Conservation (phyloP, 768 basidiomycete species). For the Cyclocybe cylindracea region DNA sequence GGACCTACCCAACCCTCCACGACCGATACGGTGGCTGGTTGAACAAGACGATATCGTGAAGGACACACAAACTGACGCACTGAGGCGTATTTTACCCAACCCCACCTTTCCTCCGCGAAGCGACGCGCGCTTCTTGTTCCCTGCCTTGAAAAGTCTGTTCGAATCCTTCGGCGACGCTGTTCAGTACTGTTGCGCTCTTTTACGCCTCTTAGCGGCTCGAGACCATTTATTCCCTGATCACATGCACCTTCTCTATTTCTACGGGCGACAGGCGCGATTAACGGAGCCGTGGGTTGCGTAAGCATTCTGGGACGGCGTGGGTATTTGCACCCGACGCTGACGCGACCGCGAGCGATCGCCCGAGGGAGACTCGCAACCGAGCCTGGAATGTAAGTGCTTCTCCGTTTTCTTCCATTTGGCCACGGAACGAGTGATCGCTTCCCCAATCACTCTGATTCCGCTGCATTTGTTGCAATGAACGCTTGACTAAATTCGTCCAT, state of each 20-base stretch:
- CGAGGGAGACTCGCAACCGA: conserved; percentile 66
- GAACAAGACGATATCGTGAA: conserved; percentile 69
- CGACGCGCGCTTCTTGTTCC: conserved; percentile 3
- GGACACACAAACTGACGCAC: conserved; percentile 62
- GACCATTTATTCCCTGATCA: conserved; percentile 19
- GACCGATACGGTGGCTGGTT: conserved; percentile 78
- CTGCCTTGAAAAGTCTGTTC: conserved; percentile 55
- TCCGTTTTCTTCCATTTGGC: background rate
- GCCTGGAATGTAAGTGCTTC: conserved; percentile 61
- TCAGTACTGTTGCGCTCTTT: conserved; percentile 58
- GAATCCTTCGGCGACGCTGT: conserved; percentile 75
- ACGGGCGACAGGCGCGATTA: conserved; percentile 60
- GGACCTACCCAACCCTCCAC: conserved; percentile 74
- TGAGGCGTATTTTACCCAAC: conserved; percentile 30
- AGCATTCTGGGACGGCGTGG: conserved; percentile 67
- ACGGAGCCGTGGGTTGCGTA: conserved; percentile 77
- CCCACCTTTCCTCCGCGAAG: conserved; percentile 15
- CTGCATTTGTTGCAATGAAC: background rate
- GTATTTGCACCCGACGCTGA: conserved; percentile 70
- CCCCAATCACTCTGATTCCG: background rate
- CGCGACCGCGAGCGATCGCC: conserved; percentile 61
- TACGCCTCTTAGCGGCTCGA: background rate
- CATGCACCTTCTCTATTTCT: background rate
- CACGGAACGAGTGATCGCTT: conserved; percentile 11
- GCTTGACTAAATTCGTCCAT: conserved; percentile 8